Percentiles rank a stretch among this genome's conserved stretches.
These are phyloP conservation scores for Dioscorea zingiberensis DNA, from an alignment of 106 monocot genomes.

Conservation along the genomic window DNA sequence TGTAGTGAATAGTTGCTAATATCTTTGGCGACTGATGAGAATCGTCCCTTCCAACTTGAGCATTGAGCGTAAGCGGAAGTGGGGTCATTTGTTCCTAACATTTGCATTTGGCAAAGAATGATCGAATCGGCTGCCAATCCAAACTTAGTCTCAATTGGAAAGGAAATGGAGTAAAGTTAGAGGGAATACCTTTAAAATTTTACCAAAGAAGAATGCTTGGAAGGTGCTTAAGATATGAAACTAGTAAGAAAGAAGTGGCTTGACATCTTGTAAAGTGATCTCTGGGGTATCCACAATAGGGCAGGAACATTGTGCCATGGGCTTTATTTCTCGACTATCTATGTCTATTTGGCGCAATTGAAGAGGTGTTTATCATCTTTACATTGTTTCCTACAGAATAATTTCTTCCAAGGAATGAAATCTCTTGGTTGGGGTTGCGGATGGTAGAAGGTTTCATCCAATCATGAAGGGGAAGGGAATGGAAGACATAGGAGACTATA, in stretches of 20 bases:
- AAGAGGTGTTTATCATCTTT: slow-evolving; percentile 23
- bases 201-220: slow-evolving; percentile 22
- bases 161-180: slow-evolving; percentile 25
- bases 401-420: slow-evolving; percentile 13
- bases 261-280: slow-evolving; percentile 7
- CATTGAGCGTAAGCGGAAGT: slow-evolving; percentile 19
- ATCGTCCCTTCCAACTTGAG: slow-evolving; percentile 1
- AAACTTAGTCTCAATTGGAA: slow-evolving; percentile 10
- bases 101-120: slow-evolving; percentile 17
- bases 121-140: slow-evolving; percentile 9
- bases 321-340: slow-evolving; percentile 21
- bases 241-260: slow-evolving; percentile 2
- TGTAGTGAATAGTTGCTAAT: slow-evolving; percentile 11
- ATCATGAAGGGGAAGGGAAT: neutral
- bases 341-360: neutral
- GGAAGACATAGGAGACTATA: slow-evolving; percentile 9
- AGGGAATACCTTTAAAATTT: slow-evolving; percentile 34
- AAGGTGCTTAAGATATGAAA: slow-evolving; percentile 11
- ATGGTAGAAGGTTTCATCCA: slow-evolving; percentile 21
- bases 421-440: slow-evolving; percentile 24
- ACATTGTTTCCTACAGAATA: slow-evolving; percentile 27
- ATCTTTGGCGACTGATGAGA: slow-evolving; percentile 11
- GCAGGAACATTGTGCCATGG: slow-evolving; percentile 11
- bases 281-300: slow-evolving; percentile 12
- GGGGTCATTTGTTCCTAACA: slow-evolving; percentile 15